Conservation (phyloP, 495 filamentous ascomycete species). For the Penicillium flavigenum region DNA sequence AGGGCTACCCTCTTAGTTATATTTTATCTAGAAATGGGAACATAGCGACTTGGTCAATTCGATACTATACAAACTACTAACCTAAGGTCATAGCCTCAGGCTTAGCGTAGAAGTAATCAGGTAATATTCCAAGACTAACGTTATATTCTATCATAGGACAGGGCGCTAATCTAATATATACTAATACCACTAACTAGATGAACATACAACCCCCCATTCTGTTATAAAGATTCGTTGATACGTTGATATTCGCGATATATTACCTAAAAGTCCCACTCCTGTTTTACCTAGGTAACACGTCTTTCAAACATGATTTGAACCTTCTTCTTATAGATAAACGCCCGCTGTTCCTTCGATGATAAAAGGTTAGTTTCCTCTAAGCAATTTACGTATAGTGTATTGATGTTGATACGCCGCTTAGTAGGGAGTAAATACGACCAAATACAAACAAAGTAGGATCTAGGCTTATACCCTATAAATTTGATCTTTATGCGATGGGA, state of each 20-base stretch:
- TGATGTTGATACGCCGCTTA: background rate
- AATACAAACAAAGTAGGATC: background rate
- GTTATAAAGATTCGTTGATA: background rate
- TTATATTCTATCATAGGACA: too few relatives aligned
- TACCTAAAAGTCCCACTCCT: background rate
- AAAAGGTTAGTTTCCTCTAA: slow-evolving; percentile 1
- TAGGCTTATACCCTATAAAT: background rate
- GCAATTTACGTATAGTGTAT: background rate
- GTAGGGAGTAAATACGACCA: slow-evolving; percentile 1
- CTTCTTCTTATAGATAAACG: background rate
- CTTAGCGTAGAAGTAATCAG: too few relatives aligned
- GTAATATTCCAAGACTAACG: too few relatives aligned
- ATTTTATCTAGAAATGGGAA: too few relatives aligned
- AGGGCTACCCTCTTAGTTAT: too few relatives aligned
- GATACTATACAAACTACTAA: too few relatives aligned
- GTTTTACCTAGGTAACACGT: background rate
- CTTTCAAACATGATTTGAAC: background rate
- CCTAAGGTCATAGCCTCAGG: too few relatives aligned
- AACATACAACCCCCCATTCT: background rate
- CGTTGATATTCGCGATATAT: background rate
- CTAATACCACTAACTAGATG: background rate
- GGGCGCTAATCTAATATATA: background rate
- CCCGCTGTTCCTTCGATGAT: background rate
- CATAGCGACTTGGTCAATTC: too few relatives aligned
- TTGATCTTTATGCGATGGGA: slow-evolving; percentile 2